These are phyloP conservation scores for Mikania micrantha DNA, from an alignment of 129 eudicot genomes.

Conservation along the genomic window DNA sequence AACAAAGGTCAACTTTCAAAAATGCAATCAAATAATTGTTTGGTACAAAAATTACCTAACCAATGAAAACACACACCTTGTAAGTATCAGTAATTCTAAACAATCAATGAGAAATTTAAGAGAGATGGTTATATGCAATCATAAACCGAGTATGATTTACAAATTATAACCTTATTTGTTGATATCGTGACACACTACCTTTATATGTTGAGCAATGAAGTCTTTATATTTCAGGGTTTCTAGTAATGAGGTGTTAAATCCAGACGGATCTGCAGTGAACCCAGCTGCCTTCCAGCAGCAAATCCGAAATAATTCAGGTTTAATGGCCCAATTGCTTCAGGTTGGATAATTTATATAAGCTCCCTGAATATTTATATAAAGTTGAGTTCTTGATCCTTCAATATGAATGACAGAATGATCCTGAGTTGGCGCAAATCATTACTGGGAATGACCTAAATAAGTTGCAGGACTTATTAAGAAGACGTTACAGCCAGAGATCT, in stretches of 20 bases:
- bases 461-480: slow-evolving; percentile 66
- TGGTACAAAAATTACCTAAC: background rate
- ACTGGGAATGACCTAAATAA: slow-evolving; percentile 77
- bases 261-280: slow-evolving; percentile 87
- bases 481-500: slow-evolving; percentile 65
- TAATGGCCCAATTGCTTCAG: slow-evolving; percentile 93
- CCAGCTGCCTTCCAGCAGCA: slow-evolving; percentile 96
- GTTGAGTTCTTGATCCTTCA: slow-evolving; percentile 19
- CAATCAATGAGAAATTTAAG: background rate
- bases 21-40: background rate
- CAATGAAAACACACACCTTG: background rate
- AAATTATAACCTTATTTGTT: background rate
- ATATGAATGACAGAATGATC: slow-evolving; percentile 61
- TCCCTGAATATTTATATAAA: background rate
- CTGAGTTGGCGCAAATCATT: slow-evolving; percentile 85
- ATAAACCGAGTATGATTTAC: background rate
- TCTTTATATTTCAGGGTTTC: slow-evolving; percentile 40
- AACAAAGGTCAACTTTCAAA: background rate
- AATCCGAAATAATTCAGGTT: slow-evolving; percentile 65
- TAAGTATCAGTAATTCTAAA: background rate
- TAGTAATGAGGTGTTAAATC: slow-evolving; percentile 45
- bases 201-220: background rate
- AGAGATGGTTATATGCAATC: background rate
- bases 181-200: background rate
- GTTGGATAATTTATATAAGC: slow-evolving; percentile 23